Conservation (phyloP, 2,329 filamentous ascomycete species). For the Penicillium sclerotigenum region DNA sequence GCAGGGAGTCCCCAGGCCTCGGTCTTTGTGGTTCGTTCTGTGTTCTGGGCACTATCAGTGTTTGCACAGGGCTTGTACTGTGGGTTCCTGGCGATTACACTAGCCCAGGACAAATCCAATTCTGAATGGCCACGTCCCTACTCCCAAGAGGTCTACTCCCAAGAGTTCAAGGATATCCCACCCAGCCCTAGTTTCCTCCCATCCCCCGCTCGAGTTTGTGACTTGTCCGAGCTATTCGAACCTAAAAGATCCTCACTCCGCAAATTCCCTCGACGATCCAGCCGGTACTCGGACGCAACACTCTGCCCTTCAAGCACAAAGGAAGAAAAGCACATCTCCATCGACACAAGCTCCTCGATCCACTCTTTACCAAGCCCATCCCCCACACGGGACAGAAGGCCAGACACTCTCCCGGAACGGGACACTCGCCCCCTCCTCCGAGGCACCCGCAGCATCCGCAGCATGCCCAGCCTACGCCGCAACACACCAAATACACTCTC, state of each 20-base stretch:
- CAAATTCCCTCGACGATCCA: slow-evolving; percentile 27
- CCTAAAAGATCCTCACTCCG: slow-evolving; percentile 25
- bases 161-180: slow-evolving; percentile 24
- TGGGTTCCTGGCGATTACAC: slow-evolving; percentile 26
- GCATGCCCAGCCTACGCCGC: slow-evolving; percentile 22
- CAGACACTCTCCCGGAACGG: slow-evolving; percentile 2
- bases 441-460: slow-evolving; percentile 17
- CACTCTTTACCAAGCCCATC: slow-evolving; percentile 12
- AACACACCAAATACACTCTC: slow-evolving; percentile 23
- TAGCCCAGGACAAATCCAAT: slow-evolving; percentile 10
- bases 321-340: slow-evolving; percentile 21
- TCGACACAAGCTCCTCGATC: slow-evolving; percentile 21
- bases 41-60: slow-evolving; percentile 35
- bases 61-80: slow-evolving; percentile 32
- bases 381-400: slow-evolving; percentile 10
- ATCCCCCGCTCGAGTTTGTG: slow-evolving; percentile 11
- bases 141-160: slow-evolving; percentile 22
- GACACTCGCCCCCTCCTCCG: slow-evolving; percentile 14
- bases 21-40: slow-evolving; percentile 37
- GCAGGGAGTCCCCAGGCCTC: slow-evolving; percentile 17
- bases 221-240: slow-evolving; percentile 20
- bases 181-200: slow-evolving; percentile 12
- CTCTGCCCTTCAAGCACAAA: slow-evolving; percentile 25
- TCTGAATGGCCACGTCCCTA: slow-evolving; percentile 23
- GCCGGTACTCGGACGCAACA: slow-evolving; percentile 33